These are phyloP conservation scores for Trichophyton rubrum DNA, from an alignment of 2,329 filamentous ascomycete genomes.

Conservation along the genomic window DNA sequence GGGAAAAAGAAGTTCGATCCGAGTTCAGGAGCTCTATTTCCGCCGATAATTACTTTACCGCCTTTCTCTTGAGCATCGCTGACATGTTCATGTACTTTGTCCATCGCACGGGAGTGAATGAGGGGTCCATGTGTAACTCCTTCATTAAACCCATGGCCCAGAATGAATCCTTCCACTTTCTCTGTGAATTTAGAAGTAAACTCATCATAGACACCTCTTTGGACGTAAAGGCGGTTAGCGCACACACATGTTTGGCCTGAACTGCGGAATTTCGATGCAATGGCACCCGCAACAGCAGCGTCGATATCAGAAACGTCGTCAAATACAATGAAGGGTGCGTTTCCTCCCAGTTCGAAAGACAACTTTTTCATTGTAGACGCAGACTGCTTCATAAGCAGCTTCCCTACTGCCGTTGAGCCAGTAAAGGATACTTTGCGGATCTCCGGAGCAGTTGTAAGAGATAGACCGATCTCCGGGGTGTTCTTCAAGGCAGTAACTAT, in stretches of 20 bases:
- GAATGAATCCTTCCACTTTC: constrained; percentile 39
- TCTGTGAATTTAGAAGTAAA: constrained; percentile 45
- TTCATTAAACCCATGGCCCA: constrained; percentile 36
- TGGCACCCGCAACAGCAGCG: constrained; percentile 65
- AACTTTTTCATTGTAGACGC: constrained; percentile 72
- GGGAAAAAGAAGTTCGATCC: constrained; percentile 81
- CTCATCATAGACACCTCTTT: constrained; percentile 40
- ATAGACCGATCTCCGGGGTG: constrained; percentile 64
- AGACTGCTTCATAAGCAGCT: constrained; percentile 80
- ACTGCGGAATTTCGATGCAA: constrained; percentile 82
- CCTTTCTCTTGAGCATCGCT: constrained; percentile 67
- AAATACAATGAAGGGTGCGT: constrained; percentile 93
- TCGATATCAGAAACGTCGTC: constrained; percentile 80
- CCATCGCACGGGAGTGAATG: constrained; percentile 67
- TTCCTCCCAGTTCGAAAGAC: constrained; percentile 85
- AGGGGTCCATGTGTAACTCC: constrained; percentile 39
- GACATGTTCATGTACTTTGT: constrained; percentile 69
- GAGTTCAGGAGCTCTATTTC: constrained; percentile 58
- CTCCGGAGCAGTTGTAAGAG: constrained; percentile 61
- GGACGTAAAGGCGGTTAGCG: constrained; percentile 47
- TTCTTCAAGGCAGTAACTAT: constrained; percentile 69
- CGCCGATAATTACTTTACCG: constrained; percentile 61
- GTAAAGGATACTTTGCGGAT: constrained; percentile 92
- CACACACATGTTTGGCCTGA: constrained; percentile 94
- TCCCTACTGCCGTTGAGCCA: constrained; percentile 54